A percentile compares a stretch with the other conserved stretches of the same genome.
Evolutionary conservation across 73 alveolate species (phyloP).

Genomic region (Paramecium tetraurelia): DNA sequence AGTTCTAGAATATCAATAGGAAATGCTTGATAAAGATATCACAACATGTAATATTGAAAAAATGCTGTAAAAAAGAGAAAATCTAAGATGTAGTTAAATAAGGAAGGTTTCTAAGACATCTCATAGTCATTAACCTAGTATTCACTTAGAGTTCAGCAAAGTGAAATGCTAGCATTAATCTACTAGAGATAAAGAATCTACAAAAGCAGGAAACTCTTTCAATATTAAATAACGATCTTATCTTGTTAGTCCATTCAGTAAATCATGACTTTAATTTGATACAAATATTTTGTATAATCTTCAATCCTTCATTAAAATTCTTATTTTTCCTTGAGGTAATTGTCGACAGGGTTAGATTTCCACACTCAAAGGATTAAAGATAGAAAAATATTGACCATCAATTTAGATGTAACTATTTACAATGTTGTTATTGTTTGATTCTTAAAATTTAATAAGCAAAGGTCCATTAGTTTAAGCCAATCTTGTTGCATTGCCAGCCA

Average conservation of each 20-base stretch:
- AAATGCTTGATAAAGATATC: not conserved
- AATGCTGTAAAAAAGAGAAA: not conserved
- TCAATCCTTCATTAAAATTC: constrained; percentile 40
- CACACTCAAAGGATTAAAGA: constrained; percentile 14
- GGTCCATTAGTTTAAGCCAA: constrained; percentile 79
- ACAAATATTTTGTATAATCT: not conserved
- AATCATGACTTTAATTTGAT: not conserved
- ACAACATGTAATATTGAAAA: not conserved
- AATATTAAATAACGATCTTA: not conserved
- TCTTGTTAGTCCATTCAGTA: constrained; percentile 34
- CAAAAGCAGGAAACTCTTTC: constrained; percentile 19
- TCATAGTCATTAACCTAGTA: constrained; percentile 6
- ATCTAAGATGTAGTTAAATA: not conserved
- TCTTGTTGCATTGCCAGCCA: constrained; percentile 69
- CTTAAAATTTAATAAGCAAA: constrained; percentile 58
- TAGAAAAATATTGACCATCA: constrained; percentile 77
- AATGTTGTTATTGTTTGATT: constrained; percentile 15
- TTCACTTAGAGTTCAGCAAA: not conserved
- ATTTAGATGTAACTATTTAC: constrained; percentile 67
- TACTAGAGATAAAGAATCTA: not conserved
- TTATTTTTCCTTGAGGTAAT: constrained; percentile 56
- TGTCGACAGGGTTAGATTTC: constrained; percentile 13
- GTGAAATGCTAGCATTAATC: not conserved
- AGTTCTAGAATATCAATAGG: not conserved
- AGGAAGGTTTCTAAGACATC: not conserved